phyloP scores from a whole-genome alignment of 345 rosid species.

The Crucihimalaya himalaica region DNA sequence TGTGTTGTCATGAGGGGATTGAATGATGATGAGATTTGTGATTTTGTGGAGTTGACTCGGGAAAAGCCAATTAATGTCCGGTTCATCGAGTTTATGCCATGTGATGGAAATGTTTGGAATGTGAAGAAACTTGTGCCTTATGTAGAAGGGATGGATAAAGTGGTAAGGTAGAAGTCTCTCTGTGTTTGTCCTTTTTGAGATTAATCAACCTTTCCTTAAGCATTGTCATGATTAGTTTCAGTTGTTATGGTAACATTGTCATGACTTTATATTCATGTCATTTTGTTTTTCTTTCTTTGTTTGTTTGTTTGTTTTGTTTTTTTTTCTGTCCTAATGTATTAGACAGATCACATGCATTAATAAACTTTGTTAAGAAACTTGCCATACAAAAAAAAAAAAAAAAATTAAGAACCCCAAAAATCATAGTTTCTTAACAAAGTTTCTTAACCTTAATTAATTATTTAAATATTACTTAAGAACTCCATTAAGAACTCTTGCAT shows the following conservation, averaged over 20 bases:
- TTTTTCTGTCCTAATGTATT: too few relatives aligned
- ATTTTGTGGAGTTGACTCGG: conserved; percentile 84
- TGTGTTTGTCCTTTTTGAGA: conserved; percentile 24
- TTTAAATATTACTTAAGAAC: too few relatives aligned
- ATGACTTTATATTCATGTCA: too few relatives aligned
- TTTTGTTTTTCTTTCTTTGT: too few relatives aligned
- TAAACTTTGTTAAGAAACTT: too few relatives aligned
- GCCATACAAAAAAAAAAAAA: too few relatives aligned
- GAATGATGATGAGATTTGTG: conserved; percentile 93
- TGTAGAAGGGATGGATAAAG: conserved; percentile 79
- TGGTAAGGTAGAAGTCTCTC: conserved; percentile 78
- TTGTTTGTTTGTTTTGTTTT: too few relatives aligned
- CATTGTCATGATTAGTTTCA: conserved; percentile 24
- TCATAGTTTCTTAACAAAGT: too few relatives aligned
- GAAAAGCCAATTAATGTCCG: conserved; percentile 84
- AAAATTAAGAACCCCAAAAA: too few relatives aligned
- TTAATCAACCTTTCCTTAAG: conserved; percentile 5
- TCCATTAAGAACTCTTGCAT: too few relatives aligned
- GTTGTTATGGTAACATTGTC: conserved; percentile 43
- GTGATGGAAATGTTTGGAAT: conserved; percentile 98
- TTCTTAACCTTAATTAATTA: too few relatives aligned
- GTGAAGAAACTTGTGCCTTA: conserved; percentile 83
- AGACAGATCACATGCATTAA: too few relatives aligned
- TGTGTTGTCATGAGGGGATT: conserved; percentile 95
- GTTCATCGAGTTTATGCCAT: conserved; percentile 98